Percentiles rank a stretch among this genome's conserved stretches.
Evolutionary conservation across 148 eudicot genomes (phyloP).

Genomic region (Camellia sinensis): DNA sequence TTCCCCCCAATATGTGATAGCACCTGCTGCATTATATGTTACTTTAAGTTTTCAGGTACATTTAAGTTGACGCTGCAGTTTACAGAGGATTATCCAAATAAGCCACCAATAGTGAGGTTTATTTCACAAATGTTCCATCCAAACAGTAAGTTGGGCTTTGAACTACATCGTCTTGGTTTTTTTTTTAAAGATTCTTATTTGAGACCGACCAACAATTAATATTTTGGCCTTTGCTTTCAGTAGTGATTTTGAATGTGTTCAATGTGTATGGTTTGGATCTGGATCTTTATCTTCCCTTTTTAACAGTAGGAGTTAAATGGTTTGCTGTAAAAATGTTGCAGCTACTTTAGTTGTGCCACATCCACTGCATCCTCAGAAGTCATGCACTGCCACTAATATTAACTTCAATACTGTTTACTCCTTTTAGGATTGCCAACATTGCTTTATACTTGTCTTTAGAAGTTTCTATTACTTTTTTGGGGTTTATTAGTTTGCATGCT

Average conservation of each 20-base stretch:
- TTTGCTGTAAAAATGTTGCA: too few species aligned
- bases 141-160: conserved; percentile 43
- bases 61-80: conserved; percentile 70
- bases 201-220: too few species aligned
- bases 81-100: conserved; percentile 63
- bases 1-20: background rate
- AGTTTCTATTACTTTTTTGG: too few species aligned
- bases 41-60: conserved; percentile 41
- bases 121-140: conserved; percentile 73
- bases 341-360: too few species aligned
- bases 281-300: too few species aligned
- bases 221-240: background rate
- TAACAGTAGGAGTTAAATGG: too few species aligned
- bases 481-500: too few species aligned
- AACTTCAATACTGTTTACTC: too few species aligned
- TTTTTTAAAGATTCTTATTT: background rate
- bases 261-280: background rate
- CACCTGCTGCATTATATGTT: background rate
- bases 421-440: too few species aligned
- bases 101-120: conserved; percentile 67
- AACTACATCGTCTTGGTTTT: background rate
- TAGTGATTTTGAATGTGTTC: background rate
- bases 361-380: too few species aligned
- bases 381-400: too few species aligned
- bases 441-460: too few species aligned